Base-by-base conservation (phyloP, 768 basidiomycete species). In the Cystoderma amianthinum region DNA sequence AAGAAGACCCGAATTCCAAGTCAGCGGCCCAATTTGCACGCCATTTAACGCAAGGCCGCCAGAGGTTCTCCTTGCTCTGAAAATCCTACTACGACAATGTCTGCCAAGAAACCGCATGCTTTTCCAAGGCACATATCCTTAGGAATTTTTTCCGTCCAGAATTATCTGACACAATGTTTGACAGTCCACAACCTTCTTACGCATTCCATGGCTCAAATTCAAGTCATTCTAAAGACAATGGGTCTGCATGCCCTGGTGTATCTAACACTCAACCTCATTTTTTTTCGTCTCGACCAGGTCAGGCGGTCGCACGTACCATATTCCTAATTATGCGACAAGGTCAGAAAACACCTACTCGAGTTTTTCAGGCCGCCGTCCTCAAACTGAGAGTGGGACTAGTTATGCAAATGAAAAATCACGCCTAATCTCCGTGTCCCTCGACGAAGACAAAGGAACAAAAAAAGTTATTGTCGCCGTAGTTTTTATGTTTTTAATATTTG, bases 291-390 rank as follows among this genome's bases (percentile, higher is more conserved):
- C 28, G 18, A 36, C 18, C 38, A 55, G 64, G 44, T 51, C 56
- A 18, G 64, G 64, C 12, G 62, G 63, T 42, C 56, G 62, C 32
- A 66, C 63, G 22, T 66, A 66, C 46, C 64, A 66, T 49, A 57
- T 66, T 37, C 63, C 64, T 22, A 66, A 66, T 43, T 64, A 64
- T 44, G 64, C 63, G 18, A 66, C 64, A 43, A 66, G 63, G 64
- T 62, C 28, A 33, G 57, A 44, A 30, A 32, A 41, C 38, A 36
- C 39, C 38, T 33, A 28, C 13, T 10, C 22, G 5, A 13, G 24
- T 18, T 44, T 35, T 19, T 37, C 34, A 41, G 33, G 34, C 33
- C 30, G 23, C 18, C 44, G 32, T 35, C 44, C 43, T 45, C 39
- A 42, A 34, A 42, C 38, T 23, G 32, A 22, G 36, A 36, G 39